Evolutionary conservation across 106 monocot species (phyloP), one percentile per base, ranked within the genome.

Genomic region (Triglochin maritima): DNA sequence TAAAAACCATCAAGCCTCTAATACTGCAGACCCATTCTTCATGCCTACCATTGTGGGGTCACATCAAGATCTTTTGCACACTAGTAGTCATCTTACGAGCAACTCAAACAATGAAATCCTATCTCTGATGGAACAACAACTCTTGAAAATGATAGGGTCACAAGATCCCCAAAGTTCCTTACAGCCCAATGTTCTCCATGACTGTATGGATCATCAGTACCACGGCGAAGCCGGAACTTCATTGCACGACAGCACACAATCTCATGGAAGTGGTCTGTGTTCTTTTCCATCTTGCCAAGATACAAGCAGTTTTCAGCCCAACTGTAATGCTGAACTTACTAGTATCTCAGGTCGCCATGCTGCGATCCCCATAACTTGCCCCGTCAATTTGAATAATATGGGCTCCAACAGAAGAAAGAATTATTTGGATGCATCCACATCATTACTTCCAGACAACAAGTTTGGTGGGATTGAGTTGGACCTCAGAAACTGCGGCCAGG

Each of bases 401-500:
- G 57, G 51, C 43, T 43, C 48, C 9, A 17, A 54, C 56, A 45
- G 15, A 47, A 75, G 62, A n/a, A 64, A 70, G 47, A 64, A 46
- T 16, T 14, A 62, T 67, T 52, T 46, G n/a, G 41, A 13, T 72
- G 48, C 12, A 17, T 46, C 66, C 10, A 41, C 45, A 8, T 63
- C 75, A 46, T 6, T 48, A 47, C 44, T 54, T 58, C 50, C 55
- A 8, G 74, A 79, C 50, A 66, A 71, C 47, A 81, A 89, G 49
- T 82, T 84, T 55, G 83, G 83, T 69, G 74, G 78, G 55, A 76
- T 88, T 57, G 82, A 79, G 17, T 65, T 87, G 47, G 85, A 87
- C 67, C 54, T 81, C 0, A 84, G 54, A 46, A 49, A 72, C 8
- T 63, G 45, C 51, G 55, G 59, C 29, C 59, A 78, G 16, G 67